Evolutionary conservation across 805 yeast genomes (phyloP), one percentile per base, ranked within the genome.

Genomic region (Lachancea nothofagi): DNA sequence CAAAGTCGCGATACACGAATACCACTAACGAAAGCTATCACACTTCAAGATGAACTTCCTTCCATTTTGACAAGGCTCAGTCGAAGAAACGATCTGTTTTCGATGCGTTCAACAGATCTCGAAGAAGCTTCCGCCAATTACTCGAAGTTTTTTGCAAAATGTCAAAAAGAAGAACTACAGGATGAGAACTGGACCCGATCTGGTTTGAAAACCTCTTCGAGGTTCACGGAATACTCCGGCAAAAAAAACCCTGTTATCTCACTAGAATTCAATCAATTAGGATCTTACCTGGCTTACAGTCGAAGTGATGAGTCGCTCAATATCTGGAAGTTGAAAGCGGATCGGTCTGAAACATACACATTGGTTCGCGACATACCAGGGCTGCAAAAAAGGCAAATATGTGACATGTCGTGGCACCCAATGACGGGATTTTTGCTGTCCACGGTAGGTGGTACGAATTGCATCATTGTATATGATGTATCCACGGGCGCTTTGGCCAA

Each of bases 271-370:
- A 56, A 59, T 34, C 54, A 55, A 1, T 31, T 55, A 12, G 62
- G 61, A 4, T 42, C 44, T 3, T 40, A 35, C n/a, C 14, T 57
- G 19, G 62, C 57, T 0, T 60, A 58, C 39, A 48, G 56, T 29
- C 50, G 64, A 42, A 43, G 45, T 32, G 65, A 60, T 36, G 63
- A 64, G 2, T 51, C 63, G 1, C 33, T 60, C 23, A 53, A 60
- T 7, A 40, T 56, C 6, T 55, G 62, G 61, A 31, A 37, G 19
- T 28, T 52, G 10, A 29, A 32, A 8, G 36, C 42, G 1, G 43
- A 33, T n/a, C 33, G 37, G 7, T 3, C 38, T 6, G 34, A 21
- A n/a, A 25, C 39, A 2, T 29, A 46, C 12, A 43, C 51, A 34
- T 38, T 41, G 10, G 22, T 48, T 3, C 25, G 39, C 8, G 53